Evolutionary conservation across 139 green algal genomes (phyloP).

Genomic region (Yamagishiella unicocca): DNA sequence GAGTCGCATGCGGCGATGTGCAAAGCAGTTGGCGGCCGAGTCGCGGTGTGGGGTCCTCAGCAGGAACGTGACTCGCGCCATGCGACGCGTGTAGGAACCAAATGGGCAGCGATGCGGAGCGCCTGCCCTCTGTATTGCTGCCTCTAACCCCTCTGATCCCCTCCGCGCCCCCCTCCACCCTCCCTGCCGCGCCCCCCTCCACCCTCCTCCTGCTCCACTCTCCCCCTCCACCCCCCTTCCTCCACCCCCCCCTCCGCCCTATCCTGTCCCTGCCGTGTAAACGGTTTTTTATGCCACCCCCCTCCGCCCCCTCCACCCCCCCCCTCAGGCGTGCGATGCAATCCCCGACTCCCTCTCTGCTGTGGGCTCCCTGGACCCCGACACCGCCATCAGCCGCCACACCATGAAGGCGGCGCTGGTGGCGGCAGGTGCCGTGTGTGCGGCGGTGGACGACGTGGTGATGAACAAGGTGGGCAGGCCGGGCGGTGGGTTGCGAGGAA

Average conservation of each 20-base stretch:
- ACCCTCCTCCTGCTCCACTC: background rate
- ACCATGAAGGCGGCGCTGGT: constrained; percentile 82
- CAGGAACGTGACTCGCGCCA: no score
- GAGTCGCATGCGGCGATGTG: no score
- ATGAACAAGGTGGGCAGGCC: constrained; percentile 38
- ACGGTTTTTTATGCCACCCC: background rate
- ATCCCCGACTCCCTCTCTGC: constrained; percentile 63
- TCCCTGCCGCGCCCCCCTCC: background rate
- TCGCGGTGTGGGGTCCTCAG: no score
- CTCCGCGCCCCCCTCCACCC: background rate
- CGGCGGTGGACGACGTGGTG: constrained; percentile 82
- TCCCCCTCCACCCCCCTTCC: background rate
- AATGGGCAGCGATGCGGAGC: no score
- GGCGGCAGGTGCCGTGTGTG: constrained; percentile 80
- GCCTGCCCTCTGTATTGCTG: no score
- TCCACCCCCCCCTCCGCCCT: background rate
- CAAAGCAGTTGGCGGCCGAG: no score
- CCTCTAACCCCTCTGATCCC: no score
- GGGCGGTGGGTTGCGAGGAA: background rate
- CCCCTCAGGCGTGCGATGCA: constrained; percentile 56
- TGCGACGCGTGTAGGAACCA: no score
- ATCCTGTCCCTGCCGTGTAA: background rate
- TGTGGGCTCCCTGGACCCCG: constrained; percentile 82
- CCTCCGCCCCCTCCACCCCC: background rate
- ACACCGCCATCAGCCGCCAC: constrained; percentile 85